These are phyloP conservation scores for Talaromyces albobiverticillius DNA, from an alignment of 2,329 filamentous ascomycete species.

Conservation along the genomic window DNA sequence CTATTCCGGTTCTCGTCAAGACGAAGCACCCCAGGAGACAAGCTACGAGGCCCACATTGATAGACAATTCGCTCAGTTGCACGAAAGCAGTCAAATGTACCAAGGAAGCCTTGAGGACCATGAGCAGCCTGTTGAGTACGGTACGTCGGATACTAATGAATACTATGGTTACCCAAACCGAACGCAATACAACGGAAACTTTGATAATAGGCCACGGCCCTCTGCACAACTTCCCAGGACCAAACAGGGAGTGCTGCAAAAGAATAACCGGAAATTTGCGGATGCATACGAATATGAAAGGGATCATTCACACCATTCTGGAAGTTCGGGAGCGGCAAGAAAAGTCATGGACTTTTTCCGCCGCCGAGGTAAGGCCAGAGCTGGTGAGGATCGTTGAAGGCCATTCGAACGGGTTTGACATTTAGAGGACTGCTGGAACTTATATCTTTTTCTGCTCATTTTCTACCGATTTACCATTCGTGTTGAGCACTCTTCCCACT, in stretches of 20 bases:
- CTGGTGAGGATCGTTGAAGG: constrained; percentile 41
- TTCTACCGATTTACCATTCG: constrained; percentile 16
- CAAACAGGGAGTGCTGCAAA: constrained; percentile 66
- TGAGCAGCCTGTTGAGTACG: constrained; percentile 28
- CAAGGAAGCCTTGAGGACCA: constrained; percentile 2
- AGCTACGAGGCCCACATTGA: constrained; percentile 42
- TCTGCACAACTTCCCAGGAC: constrained; percentile 39
- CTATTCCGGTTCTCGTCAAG: constrained; percentile 26
- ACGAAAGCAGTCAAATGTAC: constrained; percentile 29
- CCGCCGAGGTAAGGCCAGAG: constrained; percentile 73
- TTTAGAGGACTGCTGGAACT: constrained; percentile 18
- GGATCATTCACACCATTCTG: constrained; percentile 62
- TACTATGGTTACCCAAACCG: constrained; percentile 26
- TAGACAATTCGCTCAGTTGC: constrained; percentile 39
- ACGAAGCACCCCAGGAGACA: constrained; percentile 24
- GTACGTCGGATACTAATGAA: constrained; percentile 29
- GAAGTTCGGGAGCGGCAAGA: constrained; percentile 81
- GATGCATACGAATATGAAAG: constrained; percentile 80
- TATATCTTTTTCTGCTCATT: neutral
- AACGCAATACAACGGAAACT: constrained; percentile 47
- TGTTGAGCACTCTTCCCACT: constrained; percentile 10
- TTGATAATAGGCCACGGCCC: constrained; percentile 39
- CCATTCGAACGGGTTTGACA: constrained; percentile 15
- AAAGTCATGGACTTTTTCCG: constrained; percentile 99
- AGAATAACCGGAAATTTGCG: constrained; percentile 79